Evolutionary conservation across 2,329 filamentous ascomycete genomes (phyloP).

Genomic region (Aspergillus arachidicola): DNA sequence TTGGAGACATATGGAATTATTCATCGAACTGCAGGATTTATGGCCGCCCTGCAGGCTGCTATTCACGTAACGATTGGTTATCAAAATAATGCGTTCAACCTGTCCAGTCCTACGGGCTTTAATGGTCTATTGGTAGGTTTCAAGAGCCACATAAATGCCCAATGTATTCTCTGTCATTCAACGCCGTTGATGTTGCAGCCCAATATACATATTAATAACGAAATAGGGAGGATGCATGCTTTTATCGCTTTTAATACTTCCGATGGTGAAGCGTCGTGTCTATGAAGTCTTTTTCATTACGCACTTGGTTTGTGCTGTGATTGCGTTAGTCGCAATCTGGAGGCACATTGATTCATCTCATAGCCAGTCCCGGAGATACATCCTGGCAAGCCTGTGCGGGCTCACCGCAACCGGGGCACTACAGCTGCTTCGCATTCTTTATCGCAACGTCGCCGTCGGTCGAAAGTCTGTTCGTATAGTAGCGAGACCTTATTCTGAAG

Average conservation of each 20-base stretch:
- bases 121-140: not conserved
- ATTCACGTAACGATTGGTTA: constrained; percentile 1
- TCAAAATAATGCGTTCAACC: not conserved
- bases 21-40: not conserved
- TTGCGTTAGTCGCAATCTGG: not conserved
- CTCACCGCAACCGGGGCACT: not conserved
- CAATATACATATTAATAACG: not conserved
- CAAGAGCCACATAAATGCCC: no score
- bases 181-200: no score
- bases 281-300: constrained; percentile 6
- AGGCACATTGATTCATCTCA: not conserved
- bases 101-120: not conserved
- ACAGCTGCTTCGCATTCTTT: constrained; percentile 3
- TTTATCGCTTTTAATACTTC: constrained; percentile 5
- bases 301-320: not conserved
- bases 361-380: not conserved
- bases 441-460: constrained; percentile 16
- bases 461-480: constrained; percentile 7
- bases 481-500: constrained; percentile 1
- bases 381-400: not conserved
- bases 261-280: not conserved
- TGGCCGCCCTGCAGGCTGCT: not conserved
- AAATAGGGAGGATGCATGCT: not conserved
- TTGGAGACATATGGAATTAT: constrained; percentile 1
- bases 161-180: no score